phyloP scores from a whole-genome alignment of 2,329 filamentous ascomycete species.

The Nemania sp. region DNA sequence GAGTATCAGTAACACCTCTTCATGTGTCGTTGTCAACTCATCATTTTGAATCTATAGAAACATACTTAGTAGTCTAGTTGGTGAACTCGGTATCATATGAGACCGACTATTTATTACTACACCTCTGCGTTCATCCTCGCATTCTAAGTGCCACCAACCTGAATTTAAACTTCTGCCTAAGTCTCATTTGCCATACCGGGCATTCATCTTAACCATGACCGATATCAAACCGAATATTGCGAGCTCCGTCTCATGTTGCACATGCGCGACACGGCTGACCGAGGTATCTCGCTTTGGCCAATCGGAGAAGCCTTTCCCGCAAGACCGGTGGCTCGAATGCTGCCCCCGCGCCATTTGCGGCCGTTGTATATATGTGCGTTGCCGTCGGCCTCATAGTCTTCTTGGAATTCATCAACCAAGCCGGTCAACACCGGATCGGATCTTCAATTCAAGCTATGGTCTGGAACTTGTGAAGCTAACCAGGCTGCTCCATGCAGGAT shows the following conservation, averaged over 20 bases:
- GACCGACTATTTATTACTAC: too few species aligned
- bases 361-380: slow-evolving; percentile 72
- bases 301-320: slow-evolving; percentile 70
- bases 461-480: slow-evolving; percentile 28
- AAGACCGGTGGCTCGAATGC: slow-evolving; percentile 73
- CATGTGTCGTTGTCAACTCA: background rate
- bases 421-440: slow-evolving; percentile 9
- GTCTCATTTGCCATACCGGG: background rate
- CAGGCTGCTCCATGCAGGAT: slow-evolving; percentile 54
- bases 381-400: slow-evolving; percentile 6
- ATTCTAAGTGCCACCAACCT: too few species aligned
- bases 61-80: slow-evolving; percentile 1
- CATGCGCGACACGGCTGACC: slow-evolving; percentile 73
- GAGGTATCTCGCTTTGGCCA: slow-evolving; percentile 64
- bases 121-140: too few species aligned
- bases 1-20: background rate
- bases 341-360: slow-evolving; percentile 79
- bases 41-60: background rate
- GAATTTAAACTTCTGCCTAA: background rate
- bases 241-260: slow-evolving; percentile 70
- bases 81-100: too few species aligned
- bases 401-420: background rate
- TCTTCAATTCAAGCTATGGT: slow-evolving; percentile 10
- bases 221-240: slow-evolving; percentile 35
- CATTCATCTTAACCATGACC: slow-evolving; percentile 39